These are phyloP conservation scores for Ampelocalamus luodianensis DNA, from an alignment of 176 grass and related monocot genomes.

Conservation along the genomic window DNA sequence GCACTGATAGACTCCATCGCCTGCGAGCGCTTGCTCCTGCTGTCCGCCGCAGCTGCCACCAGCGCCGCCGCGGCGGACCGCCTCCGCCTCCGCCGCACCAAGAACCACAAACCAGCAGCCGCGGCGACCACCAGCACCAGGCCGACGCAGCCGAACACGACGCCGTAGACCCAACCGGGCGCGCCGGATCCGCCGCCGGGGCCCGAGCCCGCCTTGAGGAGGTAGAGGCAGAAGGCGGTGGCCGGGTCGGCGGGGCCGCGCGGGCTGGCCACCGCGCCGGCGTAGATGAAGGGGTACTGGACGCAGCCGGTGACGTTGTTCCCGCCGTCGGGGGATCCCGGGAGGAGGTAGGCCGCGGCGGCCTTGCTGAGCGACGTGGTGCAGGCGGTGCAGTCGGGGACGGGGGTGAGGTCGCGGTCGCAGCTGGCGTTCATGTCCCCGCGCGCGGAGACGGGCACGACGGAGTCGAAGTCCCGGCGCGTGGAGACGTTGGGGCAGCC, in stretches of 20 bases:
- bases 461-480: conserved; percentile 51
- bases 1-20: conserved; percentile 84
- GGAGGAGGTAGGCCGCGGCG: conserved; percentile 62
- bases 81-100: conserved; percentile 13
- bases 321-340: conserved; percentile 16
- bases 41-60: conserved; percentile 27
- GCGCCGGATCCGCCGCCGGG: background rate
- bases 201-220: conserved; percentile 47
- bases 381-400: conserved; percentile 74
- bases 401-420: conserved; percentile 53
- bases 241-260: conserved; percentile 47
- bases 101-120: conserved; percentile 29
- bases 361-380: conserved; percentile 58
- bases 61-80: background rate
- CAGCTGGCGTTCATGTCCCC: conserved; percentile 58
- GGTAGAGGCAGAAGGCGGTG: conserved; percentile 74
- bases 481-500: conserved; percentile 75
- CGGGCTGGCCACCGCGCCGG: conserved; percentile 55
- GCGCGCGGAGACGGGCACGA: conserved; percentile 49
- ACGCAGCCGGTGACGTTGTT: conserved; percentile 68
- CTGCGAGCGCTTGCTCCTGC: conserved; percentile 53
- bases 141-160: conserved; percentile 46
- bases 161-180: conserved; percentile 54
- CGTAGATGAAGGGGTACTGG: conserved; percentile 76
- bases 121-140: conserved; percentile 37